Evolutionary conservation across 345 rosid genomes (phyloP), one percentile per base, ranked within the genome.

Genomic region (Litchi chinensis): DNA sequence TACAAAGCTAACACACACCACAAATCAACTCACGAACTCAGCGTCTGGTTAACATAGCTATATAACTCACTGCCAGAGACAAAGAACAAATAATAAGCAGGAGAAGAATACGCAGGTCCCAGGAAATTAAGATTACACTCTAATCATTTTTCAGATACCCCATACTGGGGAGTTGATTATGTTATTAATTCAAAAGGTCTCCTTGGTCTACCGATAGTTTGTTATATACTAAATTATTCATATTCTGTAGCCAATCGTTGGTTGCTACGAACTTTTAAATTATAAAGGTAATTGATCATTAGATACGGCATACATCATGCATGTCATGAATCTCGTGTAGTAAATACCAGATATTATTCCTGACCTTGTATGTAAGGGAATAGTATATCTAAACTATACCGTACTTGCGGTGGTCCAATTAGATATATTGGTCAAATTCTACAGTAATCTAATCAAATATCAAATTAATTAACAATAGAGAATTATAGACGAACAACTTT

Each of bases 1-100:
- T 52, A 48, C 83, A 77, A 65, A 69, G 71, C 63, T 21, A 66
- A 54, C 64, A 41, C 59, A 12, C n/a, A 10, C 28, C 56, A 48
- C 69, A 65, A 8, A 65, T 50, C 50, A 46, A 28, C 21, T 57
- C 24, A 8, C n/a, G 18, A 50, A 50, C 56, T 54, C 59, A 15
- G 59, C 5, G n/a, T 2, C 59, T 16, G 59, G 21, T 16, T 54
- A 5, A 32, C 37, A 32, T 32, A 32, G 59, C 59, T 3, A 12
- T 50, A 50, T 15, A 13, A 50, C 19, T 50, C 56, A 13, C 3
- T 11, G 54, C 54, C 54, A 16, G 64, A 32, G 2, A 32, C 37
- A 32, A 32, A 32, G 46, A 15, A 71, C 11, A 10, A 16, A 62
- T 4, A 71, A 52, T 41, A n/a, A 54, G 10, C 46, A 32, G 37